Base-by-base conservation (phyloP, 495 filamentous ascomycete species). In the Aspergillus kassunensis region DNA sequence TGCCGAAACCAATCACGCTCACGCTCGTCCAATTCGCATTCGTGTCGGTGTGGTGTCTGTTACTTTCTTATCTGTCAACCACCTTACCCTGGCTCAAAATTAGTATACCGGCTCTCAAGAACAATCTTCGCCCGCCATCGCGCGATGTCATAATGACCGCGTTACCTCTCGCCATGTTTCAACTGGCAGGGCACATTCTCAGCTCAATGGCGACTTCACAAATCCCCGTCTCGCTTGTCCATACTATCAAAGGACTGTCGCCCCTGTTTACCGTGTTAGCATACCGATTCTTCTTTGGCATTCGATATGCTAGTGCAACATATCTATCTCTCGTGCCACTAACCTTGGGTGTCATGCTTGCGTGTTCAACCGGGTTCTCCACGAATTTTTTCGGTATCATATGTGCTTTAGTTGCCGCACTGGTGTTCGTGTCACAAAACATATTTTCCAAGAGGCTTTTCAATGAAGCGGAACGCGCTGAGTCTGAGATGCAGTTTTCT, bases 371-470 rank as follows among this genome's bases (percentile, higher is more conserved):
- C 11, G 87, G 90, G 51, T 86, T 95, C 52, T 85, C 80, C 18
- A 93, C 88, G 16, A 89, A 97, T 62, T 80, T 96, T 56, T 79
- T 91, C 33, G 93, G 93, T 10, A 87, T 99, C 19, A 55, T 90
- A 12, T 91, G 88, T 61, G 95, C 93, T 23, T 84, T 97, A 29
- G 73, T 88, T 15, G 90, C 87, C 23, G 88, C 95, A 30, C 71
- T 97, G 29, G 88, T 99, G 55, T 99, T 99, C 64, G 93, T 99
- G 13, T 95, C 90, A 0, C 93, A 99, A 64, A 99, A 99, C 63
- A 99, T 99, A 49, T 96, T 96, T 58, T 97, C 92, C 13, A 99
- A 99, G 67, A 89, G 89, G 49, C 80, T 99, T n/a, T 99, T 99
- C 78, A 97, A 96, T 65, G 91, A 96, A 67, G 91, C 87, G 20